A percentile compares a stretch with the other conserved stretches of the same genome.
Evolutionary conservation across 192 early-diverging fungal species (phyloP).

Genomic region (Neocallimastix lanati): DNA sequence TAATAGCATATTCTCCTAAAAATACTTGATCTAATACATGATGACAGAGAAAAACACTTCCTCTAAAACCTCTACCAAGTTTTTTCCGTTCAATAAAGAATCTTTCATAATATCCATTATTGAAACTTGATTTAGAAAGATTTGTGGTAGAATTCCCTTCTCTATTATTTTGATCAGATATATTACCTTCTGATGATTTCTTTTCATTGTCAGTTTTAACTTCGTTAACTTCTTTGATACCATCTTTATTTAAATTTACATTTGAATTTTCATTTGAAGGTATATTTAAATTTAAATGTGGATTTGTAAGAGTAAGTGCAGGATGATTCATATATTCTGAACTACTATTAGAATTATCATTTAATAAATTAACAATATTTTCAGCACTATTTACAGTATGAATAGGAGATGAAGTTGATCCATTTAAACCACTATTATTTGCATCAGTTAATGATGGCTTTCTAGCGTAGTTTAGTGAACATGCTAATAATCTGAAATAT

Average conservation of each 20-base stretch:
- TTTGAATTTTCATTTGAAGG: too few relatives aligned
- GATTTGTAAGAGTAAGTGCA: not conserved
- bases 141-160: conserved; percentile 5
- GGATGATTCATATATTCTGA: not conserved
- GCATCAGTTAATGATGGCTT: not conserved
- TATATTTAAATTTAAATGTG: too few relatives aligned
- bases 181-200: not conserved
- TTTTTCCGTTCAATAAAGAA: conserved; percentile 81
- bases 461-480: not conserved
- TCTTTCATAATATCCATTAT: conserved; percentile 86
- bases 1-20: conserved; percentile 67
- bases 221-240: too few relatives aligned
- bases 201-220: too few relatives aligned
- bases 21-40: conserved; percentile 21
- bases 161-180: not conserved
- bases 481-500: not conserved
- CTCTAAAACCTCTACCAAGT: conserved; percentile 74
- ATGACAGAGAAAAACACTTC: conserved; percentile 77
- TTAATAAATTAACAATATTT: not conserved
- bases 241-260: too few relatives aligned
- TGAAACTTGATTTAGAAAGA: conserved; percentile 53
- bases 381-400: not conserved
- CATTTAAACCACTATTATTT: not conserved
- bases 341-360: not conserved
- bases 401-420: not conserved